A percentile compares a stretch with the other conserved stretches of the same genome.
phyloP scores from a whole-genome alignment of 305 asterid genomes.

The Plantago lanceolata region DNA sequence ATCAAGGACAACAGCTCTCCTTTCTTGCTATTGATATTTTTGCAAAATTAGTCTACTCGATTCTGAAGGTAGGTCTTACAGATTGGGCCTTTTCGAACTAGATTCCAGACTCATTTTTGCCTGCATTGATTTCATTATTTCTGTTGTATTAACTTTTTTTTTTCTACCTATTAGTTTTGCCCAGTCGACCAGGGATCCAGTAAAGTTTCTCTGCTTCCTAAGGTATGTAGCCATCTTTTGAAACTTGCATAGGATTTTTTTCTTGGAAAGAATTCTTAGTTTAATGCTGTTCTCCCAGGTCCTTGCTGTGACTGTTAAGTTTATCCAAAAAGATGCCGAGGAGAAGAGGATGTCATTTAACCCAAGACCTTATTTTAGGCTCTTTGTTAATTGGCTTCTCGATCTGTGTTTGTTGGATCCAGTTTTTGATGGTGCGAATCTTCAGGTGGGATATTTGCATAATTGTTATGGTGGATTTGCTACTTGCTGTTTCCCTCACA shows the following conservation, averaged over 20 bases:
- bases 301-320: conserved; percentile 76
- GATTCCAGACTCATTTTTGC: background rate
- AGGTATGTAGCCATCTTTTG: conserved; percentile 40
- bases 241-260: conserved; percentile 10
- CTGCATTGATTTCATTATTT: conserved; percentile 10
- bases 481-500: background rate
- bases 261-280: conserved; percentile 20
- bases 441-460: conserved; percentile 49
- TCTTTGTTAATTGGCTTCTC: conserved; percentile 81
- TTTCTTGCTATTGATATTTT: conserved; percentile 94
- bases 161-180: conserved; percentile 50
- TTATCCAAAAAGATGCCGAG: conserved; percentile 77
- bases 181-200: conserved; percentile 71
- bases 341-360: conserved; percentile 68
- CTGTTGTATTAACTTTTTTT: conserved; percentile 25
- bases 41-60: conserved; percentile 74
- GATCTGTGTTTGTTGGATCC: conserved; percentile 90
- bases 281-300: conserved; percentile 43
- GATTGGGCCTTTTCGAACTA: conserved; percentile 13
- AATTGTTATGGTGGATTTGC: conserved; percentile 2
- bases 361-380: conserved; percentile 89
- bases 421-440: conserved; percentile 86
- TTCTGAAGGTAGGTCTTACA: conserved; percentile 64
- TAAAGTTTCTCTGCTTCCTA: conserved; percentile 70
- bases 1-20: conserved; percentile 71